Evolutionary conservation across 129 eudicot species (phyloP), one percentile per base, ranked within the genome.

Genomic region (Pittosporum tobira): DNA sequence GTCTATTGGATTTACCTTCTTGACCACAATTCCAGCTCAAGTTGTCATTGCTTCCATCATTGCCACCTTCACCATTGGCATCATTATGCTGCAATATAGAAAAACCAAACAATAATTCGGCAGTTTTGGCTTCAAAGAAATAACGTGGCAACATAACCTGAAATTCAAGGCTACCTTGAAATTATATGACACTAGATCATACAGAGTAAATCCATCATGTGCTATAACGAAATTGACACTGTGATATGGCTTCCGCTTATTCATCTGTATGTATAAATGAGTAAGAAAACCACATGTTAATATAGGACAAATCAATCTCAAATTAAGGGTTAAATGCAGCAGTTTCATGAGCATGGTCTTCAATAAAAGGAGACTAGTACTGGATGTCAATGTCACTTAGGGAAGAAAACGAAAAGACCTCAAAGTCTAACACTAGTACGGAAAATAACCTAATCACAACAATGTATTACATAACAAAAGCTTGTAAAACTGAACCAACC

Each of bases 41-140:
- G 59, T 87, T 91, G 59, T 91, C 99, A 79, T 87, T 86, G 83
- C 94, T 59, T 76, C 99, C 99, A 74, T 83, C 99, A 63, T 77
- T 80, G 36, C 99, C 99, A 63, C 82, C 78, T 84, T 91, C 99
- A 69, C 99, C 99, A 70, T 91, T 91, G n/a, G 85, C 86, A 58
- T 83, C 88, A 81, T 91, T 91, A 65, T 91, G 94, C 99, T 91
- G 64, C 42, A 53, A 56, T 10, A 44, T 55, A 44, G 34, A 64
- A 31, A 59, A 14, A 57, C 22, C 13, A 57, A 52, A 78, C 19
- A 63, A 28, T 66, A 43, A 53, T 31, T 9, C 38, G 15, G 50
- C 50, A 37, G 25, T 28, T 44, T 28, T 23, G 52, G 37, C 23
- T 77, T 56, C 61, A 66, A 2, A 49, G 23, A 40, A 19, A 14